Percentiles rank a stretch among this genome's conserved stretches.
Conservation (phyloP, 2,329 filamentous ascomycete genomes). For the Fusarium mangiferae region DNA sequence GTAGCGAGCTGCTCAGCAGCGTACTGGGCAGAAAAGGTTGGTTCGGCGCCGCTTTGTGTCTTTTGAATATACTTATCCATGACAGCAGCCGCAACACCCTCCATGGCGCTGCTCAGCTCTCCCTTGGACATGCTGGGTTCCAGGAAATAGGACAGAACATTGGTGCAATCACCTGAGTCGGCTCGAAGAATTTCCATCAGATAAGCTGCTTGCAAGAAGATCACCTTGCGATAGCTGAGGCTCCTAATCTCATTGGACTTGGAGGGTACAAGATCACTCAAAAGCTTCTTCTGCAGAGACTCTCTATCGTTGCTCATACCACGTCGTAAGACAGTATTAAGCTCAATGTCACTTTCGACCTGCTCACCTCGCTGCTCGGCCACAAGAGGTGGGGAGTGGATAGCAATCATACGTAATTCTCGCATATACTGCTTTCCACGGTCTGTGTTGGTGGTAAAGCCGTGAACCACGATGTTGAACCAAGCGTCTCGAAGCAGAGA, state of each 20-base stretch:
- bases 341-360: constrained; percentile 94
- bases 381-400: constrained; percentile 87
- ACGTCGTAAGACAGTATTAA: constrained; percentile 91
- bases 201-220: constrained; percentile 91
- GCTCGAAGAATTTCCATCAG: constrained; percentile 90
- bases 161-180: constrained; percentile 87
- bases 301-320: constrained; percentile 85
- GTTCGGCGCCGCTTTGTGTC: constrained; percentile 75
- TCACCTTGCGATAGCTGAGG: constrained; percentile 87
- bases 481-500: constrained; percentile 88
- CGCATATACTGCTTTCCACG: constrained; percentile 77
- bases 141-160: constrained; percentile 91
- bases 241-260: constrained; percentile 82
- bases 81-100: constrained; percentile 72
- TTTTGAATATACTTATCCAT: constrained; percentile 83
- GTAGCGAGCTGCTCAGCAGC: constrained; percentile 87
- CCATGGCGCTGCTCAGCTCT: constrained; percentile 73
- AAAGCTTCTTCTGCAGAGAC: constrained; percentile 80
- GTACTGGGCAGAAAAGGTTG: constrained; percentile 88
- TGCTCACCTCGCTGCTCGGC: constrained; percentile 89
- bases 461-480: constrained; percentile 98
- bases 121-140: constrained; percentile 82
- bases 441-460: constrained; percentile 80
- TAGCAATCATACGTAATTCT: constrained; percentile 85
- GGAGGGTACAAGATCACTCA: constrained; percentile 78